Base-by-base conservation (phyloP, 2,329 filamentous ascomycete species). In the Scopulariopsis brevicaulis region DNA sequence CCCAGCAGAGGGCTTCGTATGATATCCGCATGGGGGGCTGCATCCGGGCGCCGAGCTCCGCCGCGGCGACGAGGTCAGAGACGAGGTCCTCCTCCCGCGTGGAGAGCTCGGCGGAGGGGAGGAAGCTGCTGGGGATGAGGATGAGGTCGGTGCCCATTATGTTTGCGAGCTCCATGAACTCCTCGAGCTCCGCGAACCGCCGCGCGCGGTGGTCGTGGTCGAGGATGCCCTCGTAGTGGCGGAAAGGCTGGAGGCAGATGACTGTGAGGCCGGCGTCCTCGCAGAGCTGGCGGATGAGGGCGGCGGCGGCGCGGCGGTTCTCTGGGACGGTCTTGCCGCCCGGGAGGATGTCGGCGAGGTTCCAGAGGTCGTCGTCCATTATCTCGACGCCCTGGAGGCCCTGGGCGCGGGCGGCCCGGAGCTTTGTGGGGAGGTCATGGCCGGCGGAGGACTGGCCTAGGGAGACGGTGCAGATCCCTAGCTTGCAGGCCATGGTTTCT, bases 391-490 rank as follows among this genome's bases (percentile, higher is more conserved):
- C 87, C 59, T 79, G 69, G 66, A 90, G 83, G 22, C 84, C 84
- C 63, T 87, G 78, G 58, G 76, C 74, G 6, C 80, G 74, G 11
- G 88, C 88, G 72, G 84, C 80, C 66, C 84, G 77, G 54, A 93
- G 78, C 66, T 91, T 93, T 66, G 80, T 73, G 1, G 77, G 70
- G 24, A 93, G 76, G 32, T 77, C 74, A 69, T 93, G 89, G 62
- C 86, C 82, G 66, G 85, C 86, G 40, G 68, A 77, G 64, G 83
- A 84, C 50, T 86, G 83, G 50, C 89, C 88, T 1, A 93, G 77
- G 54, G 87, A 91, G 78, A 91, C 89, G 61, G 86, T 87, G 59
- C 84, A 84, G 66, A 93, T 91, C 46, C 79, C 86, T 62, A 86
- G 79, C 62, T 77, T 78, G 68, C 77, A 83, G 61, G 77, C 67